Conservation (phyloP, 2,329 filamentous ascomycete species). For the Phyllosticta citribraziliensis region DNA sequence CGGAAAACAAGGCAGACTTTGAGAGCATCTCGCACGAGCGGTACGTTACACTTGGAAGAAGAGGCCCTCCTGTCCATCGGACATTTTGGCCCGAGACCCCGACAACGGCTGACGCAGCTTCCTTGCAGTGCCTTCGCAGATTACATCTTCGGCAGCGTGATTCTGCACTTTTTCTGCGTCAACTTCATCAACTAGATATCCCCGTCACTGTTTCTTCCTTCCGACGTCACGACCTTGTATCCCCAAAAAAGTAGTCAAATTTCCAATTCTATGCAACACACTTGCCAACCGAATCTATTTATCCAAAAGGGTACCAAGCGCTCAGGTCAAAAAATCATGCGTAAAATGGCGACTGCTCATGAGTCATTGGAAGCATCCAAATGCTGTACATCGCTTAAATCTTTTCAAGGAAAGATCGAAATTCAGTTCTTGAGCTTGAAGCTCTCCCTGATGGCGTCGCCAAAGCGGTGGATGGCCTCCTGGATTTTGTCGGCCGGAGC, state of each 20-base stretch:
- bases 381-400: not conserved
- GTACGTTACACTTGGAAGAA: constrained; percentile 39
- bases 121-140: constrained; percentile 77
- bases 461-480: constrained; percentile 53
- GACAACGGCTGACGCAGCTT: not conserved
- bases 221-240: not conserved
- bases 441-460: constrained; percentile 56
- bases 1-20: constrained; percentile 71
- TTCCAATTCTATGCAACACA: not conserved
- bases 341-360: not conserved
- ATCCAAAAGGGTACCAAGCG: not conserved
- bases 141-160: constrained; percentile 86
- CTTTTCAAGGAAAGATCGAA: too few relatives aligned
- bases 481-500: constrained; percentile 48
- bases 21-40: constrained; percentile 68
- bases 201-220: not conserved
- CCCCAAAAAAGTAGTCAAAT: not conserved
- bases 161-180: constrained; percentile 97
- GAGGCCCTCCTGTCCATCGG: not conserved
- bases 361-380: not conserved
- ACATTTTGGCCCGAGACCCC: not conserved
- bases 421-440: constrained; percentile 38
- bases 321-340: not conserved
- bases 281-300: not conserved
- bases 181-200: constrained; percentile 90